Evolutionary conservation across 2,329 filamentous ascomycete genomes (phyloP), one percentile per base, ranked within the genome.

Genomic region (Colletotrichum theobromicola): DNA sequence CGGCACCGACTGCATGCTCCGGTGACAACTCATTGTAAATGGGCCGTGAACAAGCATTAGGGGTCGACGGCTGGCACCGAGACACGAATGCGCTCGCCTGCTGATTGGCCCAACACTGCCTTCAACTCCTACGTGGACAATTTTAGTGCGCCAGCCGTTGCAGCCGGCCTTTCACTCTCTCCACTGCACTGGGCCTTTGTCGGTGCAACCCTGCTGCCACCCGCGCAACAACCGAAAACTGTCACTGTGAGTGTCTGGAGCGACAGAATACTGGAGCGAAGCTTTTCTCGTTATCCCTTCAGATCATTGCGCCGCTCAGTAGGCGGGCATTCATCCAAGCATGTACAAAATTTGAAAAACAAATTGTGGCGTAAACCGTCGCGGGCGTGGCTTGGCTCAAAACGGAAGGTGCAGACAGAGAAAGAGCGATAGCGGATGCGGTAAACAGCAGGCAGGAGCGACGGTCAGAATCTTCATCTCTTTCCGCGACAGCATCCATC

Each of bases 31-130:
- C 16, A 50, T 21, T 24, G 26, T n/a, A 13, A 21, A 57, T 42
- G 72, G 62, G 61, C 46, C 55, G 42, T 12, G 63, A 72, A 7
- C 68, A 72, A 67, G 68, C 72, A 74, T 67, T 62, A 72, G 68
- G 72, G 72, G 42, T 67, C 62, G 46, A 34, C 57, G 28, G 68
- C 30, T 74, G 24, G 61, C 55, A 62, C 62, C 72, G 55, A 57
- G n/a, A 53, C 53, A 37, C 28, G 32, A 21, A 58, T 42, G 24
- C 34, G 50, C 60, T 21, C 34, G 28, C 2, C 35, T 16, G 21
- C 28, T 46, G 58, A 73, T 70, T 64, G 66, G 58, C 24, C 32
- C 67, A 7, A 9, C 28, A 42, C 12, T 21, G n/a, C 30, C 18
- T 60, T 13, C 28, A 8, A 4, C 28, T 21, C 24, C 24, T 50